phyloP scores from a whole-genome alignment of 169 alveolate genomes.

The Cryptosporidium viatorum region DNA sequence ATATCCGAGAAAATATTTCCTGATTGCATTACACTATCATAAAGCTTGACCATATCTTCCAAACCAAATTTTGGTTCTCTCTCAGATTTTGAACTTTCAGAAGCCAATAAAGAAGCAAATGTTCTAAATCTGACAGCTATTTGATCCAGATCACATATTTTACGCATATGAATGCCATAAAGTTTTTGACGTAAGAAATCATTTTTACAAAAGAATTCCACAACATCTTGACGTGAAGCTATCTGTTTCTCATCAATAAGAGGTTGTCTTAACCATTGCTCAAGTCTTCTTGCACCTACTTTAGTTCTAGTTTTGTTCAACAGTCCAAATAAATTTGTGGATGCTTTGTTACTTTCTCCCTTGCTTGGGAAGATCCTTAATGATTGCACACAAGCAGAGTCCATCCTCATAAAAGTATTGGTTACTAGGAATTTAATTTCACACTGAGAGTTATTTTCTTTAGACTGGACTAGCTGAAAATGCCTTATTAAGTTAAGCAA shows the following conservation, averaged over 20 bases:
- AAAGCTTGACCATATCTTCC: slow-evolving; percentile 87
- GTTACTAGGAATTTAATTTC: slow-evolving; percentile 47
- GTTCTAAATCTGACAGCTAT: slow-evolving; percentile 83
- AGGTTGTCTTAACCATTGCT: slow-evolving; percentile 96
- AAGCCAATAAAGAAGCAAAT: slow-evolving; percentile 72
- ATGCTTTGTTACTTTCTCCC: slow-evolving; percentile 29
- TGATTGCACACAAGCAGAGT: slow-evolving; percentile 64
- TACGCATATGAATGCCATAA: slow-evolving; percentile 74
- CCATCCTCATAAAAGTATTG: slow-evolving; percentile 68
- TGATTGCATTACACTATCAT: slow-evolving; percentile 76
- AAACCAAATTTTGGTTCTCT: slow-evolving; percentile 81
- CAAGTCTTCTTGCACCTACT: slow-evolving; percentile 92
- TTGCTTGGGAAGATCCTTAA: slow-evolving; percentile 46
- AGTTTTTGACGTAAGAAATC: slow-evolving; percentile 66
- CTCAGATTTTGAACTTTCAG: slow-evolving; percentile 61
- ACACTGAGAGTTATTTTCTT: slow-evolving; percentile 51
- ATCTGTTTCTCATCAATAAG: slow-evolving; percentile 90
- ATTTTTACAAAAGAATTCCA: slow-evolving; percentile 88
- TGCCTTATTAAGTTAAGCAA: slow-evolving; percentile 39
- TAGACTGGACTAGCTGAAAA: slow-evolving; percentile 39
- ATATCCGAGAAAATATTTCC: slow-evolving; percentile 35
- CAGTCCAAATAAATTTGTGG: slow-evolving; percentile 83
- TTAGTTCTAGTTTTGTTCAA: slow-evolving; percentile 93
- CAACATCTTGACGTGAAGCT: slow-evolving; percentile 91
- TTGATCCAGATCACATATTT: slow-evolving; percentile 85